Evolutionary conservation across 2,329 filamentous ascomycete species (phyloP).

Genomic region (Diaporthe batatas): DNA sequence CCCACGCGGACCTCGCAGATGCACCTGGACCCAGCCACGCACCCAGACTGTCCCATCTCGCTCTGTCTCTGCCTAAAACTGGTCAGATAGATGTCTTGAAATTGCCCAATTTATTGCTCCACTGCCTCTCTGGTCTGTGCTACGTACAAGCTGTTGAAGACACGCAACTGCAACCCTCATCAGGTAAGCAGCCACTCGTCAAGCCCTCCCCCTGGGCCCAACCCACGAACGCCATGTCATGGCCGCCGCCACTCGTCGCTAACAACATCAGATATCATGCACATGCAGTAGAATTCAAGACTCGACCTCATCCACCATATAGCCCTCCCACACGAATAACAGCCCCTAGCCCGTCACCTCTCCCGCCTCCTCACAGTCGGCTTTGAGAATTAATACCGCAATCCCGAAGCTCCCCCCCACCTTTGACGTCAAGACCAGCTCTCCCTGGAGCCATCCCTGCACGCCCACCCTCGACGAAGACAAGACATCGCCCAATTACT

Average conservation of each 20-base stretch:
- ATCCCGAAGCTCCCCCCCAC: constrained; percentile 32
- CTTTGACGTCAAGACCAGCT: constrained; percentile 37
- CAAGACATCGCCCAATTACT: constrained; percentile 3
- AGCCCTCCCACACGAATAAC: neutral
- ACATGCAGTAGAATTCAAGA: constrained; percentile 16
- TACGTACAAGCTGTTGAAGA: constrained; percentile 22
- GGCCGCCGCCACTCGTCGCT: constrained; percentile 13
- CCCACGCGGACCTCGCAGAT: constrained; percentile 9
- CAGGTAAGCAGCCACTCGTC: constrained; percentile 23
- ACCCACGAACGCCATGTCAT: constrained; percentile 5
- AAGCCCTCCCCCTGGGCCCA: neutral
- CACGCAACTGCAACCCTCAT: constrained; percentile 3
- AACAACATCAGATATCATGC: constrained; percentile 16
- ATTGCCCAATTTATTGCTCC: constrained; percentile 34
- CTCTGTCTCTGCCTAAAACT: constrained; percentile 34
- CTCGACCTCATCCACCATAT: neutral
- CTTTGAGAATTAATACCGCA: constrained; percentile 22
- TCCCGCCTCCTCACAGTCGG: constrained; percentile 7
- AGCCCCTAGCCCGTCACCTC: neutral
- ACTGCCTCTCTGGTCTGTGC: constrained; percentile 30
- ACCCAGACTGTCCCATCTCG: constrained; percentile 26
- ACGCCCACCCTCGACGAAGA: constrained; percentile 10
- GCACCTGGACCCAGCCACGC: neutral
- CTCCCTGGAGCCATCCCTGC: constrained; percentile 30
- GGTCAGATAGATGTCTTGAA: constrained; percentile 33